Evolutionary conservation across 2,329 filamentous ascomycete genomes (phyloP), one percentile per base, ranked within the genome.

Genomic region (Herpotrichia juniperi): DNA sequence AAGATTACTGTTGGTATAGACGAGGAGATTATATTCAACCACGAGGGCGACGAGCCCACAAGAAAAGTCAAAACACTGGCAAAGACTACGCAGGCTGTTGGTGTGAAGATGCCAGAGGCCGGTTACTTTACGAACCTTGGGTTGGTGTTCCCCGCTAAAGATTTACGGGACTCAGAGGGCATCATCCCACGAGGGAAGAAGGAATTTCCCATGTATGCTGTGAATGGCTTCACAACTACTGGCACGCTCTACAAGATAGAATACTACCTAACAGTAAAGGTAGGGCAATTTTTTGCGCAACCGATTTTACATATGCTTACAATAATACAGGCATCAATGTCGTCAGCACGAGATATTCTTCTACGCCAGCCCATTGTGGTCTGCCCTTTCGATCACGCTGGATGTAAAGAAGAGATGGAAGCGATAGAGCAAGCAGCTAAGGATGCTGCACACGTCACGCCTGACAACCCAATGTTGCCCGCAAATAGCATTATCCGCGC

Each of bases 21-120:
- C 69, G 94, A 99, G 75, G 93, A 97, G 71, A 96, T 97, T 53
- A 96, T 94, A n/a, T 99, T 90, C 76, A 97, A 99, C 61, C 94
- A 94, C 25, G 93, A 97, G 75, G 94, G 94, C 43, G 94, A 97
- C 68, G 94, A 97, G 71, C 92, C 93, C 24, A 90, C 90, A 26
- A 90, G 91, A 60, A 97, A 96, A 74, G 80, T 91, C 61, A 97
- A 96, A 74, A 89, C 87, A 50, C 79, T 99, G 59, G 88, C 90
- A 22, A 94, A 92, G 73, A 89, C 93, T 63, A 88, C 88, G 1
- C 91, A 97, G 66, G 78, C 81, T 1, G 87, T 99, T 25, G 89
- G 90, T 45, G 85, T 90, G 47, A 96, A 89, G 73, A 81, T 99
- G 77, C 91, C 94, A 2, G 93, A 96, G 69, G 86, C 90, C 4